Evolutionary conservation across 805 yeast genomes (phyloP), one percentile per base, ranked within the genome.

Genomic region (Myxozyma nipponensis): DNA sequence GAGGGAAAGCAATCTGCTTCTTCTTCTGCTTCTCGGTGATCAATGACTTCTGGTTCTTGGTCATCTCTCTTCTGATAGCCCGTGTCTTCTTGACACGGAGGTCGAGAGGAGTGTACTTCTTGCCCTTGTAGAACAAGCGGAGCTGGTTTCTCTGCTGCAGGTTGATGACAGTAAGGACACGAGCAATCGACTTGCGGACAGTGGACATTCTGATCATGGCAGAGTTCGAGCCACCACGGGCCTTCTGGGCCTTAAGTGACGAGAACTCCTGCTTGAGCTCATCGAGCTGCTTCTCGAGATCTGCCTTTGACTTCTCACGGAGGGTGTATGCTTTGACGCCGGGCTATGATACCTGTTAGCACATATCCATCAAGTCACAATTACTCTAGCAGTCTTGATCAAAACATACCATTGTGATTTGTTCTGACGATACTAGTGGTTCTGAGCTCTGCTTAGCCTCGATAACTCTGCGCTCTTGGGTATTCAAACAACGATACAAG

Each of bases 31-130:
- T 89, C 67, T 77, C 84, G 70, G 98, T 91, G 73, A 77, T 75
- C 73, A 77, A 77, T 68, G 80, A 70, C 73, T 86, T 83, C 80
- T 93, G 96, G 76, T 76, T 75, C 72, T 84, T 79, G 75, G 97
- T 82, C 72, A 93, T 82, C 72, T 83, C 82, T 83, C 98, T 86
- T 86, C 98, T 91, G 77, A 91, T 78, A 76, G 98, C 98, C 84
- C 98, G 91, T 77, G 99, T 93, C 86, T 93, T 87, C 91, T 93
- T 93, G 69, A 89, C 95, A 81, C 98, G 91, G 79, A 93, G 83
- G 75, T 90, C 97, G 82, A 91, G 90, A 81, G 98, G 98, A 75
- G 82, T 80, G 84, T 82, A 86, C 79, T 88, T 90, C 68, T 69
- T 68, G 66, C 62, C 63, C 84, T 86, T 84, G 91, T 90, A 90